Base-by-base conservation (phyloP, 2,329 filamentous ascomycete species). In the Fusarium sp. region DNA sequence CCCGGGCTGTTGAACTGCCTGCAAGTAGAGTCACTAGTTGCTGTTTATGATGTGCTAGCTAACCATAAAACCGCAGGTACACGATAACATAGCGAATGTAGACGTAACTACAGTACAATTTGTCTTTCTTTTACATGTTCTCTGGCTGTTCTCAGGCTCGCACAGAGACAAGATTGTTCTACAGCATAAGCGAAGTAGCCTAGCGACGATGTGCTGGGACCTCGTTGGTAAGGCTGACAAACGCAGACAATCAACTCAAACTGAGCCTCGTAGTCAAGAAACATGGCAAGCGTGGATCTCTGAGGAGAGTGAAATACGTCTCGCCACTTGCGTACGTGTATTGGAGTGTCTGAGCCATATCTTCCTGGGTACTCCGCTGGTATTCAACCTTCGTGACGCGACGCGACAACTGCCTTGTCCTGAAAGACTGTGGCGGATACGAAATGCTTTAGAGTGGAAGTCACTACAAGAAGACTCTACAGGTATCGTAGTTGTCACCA, bases 201-300 rank as follows among this genome's bases (percentile, higher is more conserved):
- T 62, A 0, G 36, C 36, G 4, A 64, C 56, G 0, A 33, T 62
- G 28, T 64, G 36, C 3, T 49, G 36, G 56, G 61, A 64, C 7
- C 17, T 62, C 3, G 3, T 64, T 17, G 18, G 20, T 13, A 35
- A 39, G 17, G 13, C 15, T 17, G n/a, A 42, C 0, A 44, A 49
- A 15, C 31, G 15, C 4, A 41, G 28, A 31, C 18, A 42, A 4
- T 12, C n/a, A 7, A 44, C 15, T 44, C 41, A 17, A 6, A 24
- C 2, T 20, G 42, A 22, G 3, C 0, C 4, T 9, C 15, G 26
- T 1, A 18, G 4, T 5, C 55, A 48, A 7, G n/a, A 8, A 1
- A 20, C 3, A 9, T 64, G 61, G 61, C 13, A 38, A 4, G 1
- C 2, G 0, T 62, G 56, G 56, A 6, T 64, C 0, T 0, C 3